phyloP scores from a whole-genome alignment of 2,329 filamentous ascomycete species.

The Exophiala aquamarina region DNA sequence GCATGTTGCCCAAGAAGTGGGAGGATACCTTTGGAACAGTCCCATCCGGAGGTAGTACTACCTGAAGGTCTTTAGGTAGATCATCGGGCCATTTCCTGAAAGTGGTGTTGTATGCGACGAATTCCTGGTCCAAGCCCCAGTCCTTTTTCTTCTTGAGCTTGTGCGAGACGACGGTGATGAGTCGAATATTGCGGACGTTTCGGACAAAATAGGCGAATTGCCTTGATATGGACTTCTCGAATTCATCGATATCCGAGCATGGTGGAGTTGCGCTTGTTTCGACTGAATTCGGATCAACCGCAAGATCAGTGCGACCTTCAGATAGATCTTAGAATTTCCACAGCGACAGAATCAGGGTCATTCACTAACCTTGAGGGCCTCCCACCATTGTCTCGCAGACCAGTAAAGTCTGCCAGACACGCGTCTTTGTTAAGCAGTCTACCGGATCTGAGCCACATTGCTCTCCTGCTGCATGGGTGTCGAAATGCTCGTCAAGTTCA shows the following conservation, averaged over 20 bases:
- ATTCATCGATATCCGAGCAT: conserved; percentile 67
- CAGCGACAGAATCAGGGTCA: conserved; percentile 5
- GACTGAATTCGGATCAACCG: conserved; percentile 72
- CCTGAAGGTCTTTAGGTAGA: conserved; percentile 73
- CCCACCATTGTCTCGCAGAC: conserved; percentile 90
- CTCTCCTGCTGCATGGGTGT: conserved; percentile 71
- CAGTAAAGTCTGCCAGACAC: conserved; percentile 88
- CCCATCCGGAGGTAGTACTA: conserved; percentile 75
- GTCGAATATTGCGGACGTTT: conserved; percentile 73
- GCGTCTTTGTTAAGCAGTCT: conserved; percentile 80
- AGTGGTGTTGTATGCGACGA: conserved; percentile 75
- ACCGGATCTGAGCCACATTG: conserved; percentile 66
- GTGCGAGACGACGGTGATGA: conserved; percentile 73
- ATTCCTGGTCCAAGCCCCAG: conserved; percentile 83
- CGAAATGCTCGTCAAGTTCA: conserved; percentile 81
- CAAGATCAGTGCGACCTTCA: conserved; percentile 74
- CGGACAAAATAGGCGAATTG: conserved; percentile 82
- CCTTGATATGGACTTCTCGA: conserved; percentile 74
- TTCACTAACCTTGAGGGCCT: conserved; percentile 74
- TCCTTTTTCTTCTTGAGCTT: conserved; percentile 75
- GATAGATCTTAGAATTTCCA: conserved; percentile 28
- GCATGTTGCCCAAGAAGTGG: conserved; percentile 84
- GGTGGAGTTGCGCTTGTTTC: conserved; percentile 69
- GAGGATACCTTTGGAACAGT: conserved; percentile 81
- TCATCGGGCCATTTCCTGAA: conserved; percentile 74